Evolutionary conservation across 768 basidiomycete species (phyloP), one percentile per base, ranked within the genome.

Genomic region (Phylloporus sp.): DNA sequence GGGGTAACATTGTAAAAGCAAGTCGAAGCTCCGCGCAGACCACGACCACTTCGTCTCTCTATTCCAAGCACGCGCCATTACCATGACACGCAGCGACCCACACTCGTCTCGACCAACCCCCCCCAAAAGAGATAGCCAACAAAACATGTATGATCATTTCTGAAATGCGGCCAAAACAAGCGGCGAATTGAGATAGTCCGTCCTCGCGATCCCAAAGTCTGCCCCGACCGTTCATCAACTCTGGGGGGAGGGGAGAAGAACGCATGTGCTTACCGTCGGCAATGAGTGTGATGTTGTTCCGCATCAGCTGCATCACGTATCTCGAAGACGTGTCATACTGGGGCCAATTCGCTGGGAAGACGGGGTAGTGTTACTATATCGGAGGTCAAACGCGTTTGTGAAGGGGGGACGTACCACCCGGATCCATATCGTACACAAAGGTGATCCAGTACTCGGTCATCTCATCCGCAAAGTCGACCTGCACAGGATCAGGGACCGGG

Each of bases 351-450:
- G 38, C 56, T 58, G 24, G 6, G 9, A 27, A 24, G 26, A 27
- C n/a, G 11, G 24, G 26, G 4, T 32, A 3, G 9, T n/a, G 18
- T n/a, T 31, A 14, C 28, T 21, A 33, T n/a, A 34, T 31, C 6
- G 22, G 3, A 1, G 1, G 3, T n/a, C 36, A 23, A 63, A 21
- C 3, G 6, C 9, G 15, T 3, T 15, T 3, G 4, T 18, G n/a
- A 7, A 28, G 10, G 9, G 38, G n/a, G 8, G 17, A 63, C 73
- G 21, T 48, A 81, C 80, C 37, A 29, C 80, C 79, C 4, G 80
- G 81, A 48, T 73, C 69, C 41, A 81, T 66, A 51, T 81, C 77
- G 52, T 72, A 66, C 17, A 80, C 66, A 52, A 82, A 82, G 41
- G 71, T 75, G 64, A 82, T 69, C 53, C 76, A 82, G 43, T 77